Base-by-base conservation (phyloP, 352 stramenopile genomes). In the Phytophthora macrochlamydospora region DNA sequence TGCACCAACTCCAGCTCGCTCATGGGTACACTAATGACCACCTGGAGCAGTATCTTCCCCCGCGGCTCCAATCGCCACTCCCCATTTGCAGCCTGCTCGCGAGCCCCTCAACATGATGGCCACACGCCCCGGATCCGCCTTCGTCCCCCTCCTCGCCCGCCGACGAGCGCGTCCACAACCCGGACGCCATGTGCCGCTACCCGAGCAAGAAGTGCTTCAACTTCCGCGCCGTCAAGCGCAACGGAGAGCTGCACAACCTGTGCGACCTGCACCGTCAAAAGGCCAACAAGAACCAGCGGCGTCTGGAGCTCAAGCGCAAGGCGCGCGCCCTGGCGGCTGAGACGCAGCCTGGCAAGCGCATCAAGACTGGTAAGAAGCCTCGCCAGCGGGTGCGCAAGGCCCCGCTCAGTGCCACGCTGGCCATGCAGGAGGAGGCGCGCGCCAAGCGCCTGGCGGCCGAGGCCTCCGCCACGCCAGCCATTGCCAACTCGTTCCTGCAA, bases 281-380 rank as follows among this genome's bases (percentile, higher is more conserved):
- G 55, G 78, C 81, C 50, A 91, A 90, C 62, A 72, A 76, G 53
- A 90, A 91, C 75, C 85, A 93, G 68, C 82, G 82, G 18, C 74
- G 73, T 5, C 73, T 86, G 9, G 75, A 91, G 58, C 65, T 72
- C 29, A 78, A 78, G 60, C 71, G 71, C 52, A 77, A 81, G 56
- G 59, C 69, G 7, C 54, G 63, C 3, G 59, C 62, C 18, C 57
- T 71, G 35, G 58, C 56, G n/a, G 55, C 51, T 2, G 28, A 55
- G n/a, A 51, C 61, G 14, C 64, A 64, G 40, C 45, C 62, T 1
- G 66, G 49, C 2, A 73, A 64, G 37, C 56, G 72, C 1, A 28
- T 64, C 13, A 56, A 49, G 4, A n/a, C 32, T 9, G 49, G 45
- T 52, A 77, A 73, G 35, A 75, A 75, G 62, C 54, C 49, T 11